Percentiles rank a stretch among this genome's conserved stretches.
phyloP scores from a whole-genome alignment of 495 filamentous ascomycete genomes.

The Aspergillus affinis region DNA sequence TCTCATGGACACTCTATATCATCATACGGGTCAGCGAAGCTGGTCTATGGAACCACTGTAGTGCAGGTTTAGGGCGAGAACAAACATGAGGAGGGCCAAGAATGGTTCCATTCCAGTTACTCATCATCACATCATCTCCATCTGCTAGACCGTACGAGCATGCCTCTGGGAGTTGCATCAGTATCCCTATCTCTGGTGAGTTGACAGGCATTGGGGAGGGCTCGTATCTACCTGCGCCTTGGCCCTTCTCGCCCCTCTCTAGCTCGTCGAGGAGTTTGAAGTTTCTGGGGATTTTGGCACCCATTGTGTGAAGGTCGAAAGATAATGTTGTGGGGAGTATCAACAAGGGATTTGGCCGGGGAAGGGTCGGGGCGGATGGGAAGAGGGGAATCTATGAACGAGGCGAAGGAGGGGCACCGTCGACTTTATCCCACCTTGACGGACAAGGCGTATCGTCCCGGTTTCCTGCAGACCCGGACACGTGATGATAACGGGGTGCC shows the following conservation, averaged over 20 bases:
- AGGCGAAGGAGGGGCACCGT: conserved; percentile 26
- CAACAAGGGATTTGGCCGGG: conserved; percentile 1
- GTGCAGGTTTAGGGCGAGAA: conserved; percentile 5
- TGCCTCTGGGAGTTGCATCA: conserved; percentile 60
- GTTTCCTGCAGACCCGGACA: conserved; percentile 9
- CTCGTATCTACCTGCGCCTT: conserved; percentile 72
- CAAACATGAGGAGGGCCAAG: conserved; percentile 90
- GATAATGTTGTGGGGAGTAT: background rate
- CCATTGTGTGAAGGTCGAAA: conserved; percentile 46
- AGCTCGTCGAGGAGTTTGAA: conserved; percentile 96
- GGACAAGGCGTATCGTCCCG: conserved; percentile 1
- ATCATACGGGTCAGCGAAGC: conserved; percentile 15
- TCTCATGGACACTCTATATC: conserved; percentile 86
- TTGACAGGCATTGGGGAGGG: background rate
- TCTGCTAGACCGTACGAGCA: conserved; percentile 96
- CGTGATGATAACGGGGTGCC: conserved; percentile 25
- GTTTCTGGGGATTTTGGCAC: conserved; percentile 88
- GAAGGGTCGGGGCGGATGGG: conserved; percentile 16
- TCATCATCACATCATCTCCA: conserved; percentile 94
- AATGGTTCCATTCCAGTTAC: conserved; percentile 97
- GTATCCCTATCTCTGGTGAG: background rate
- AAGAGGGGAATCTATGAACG: conserved; percentile 24
- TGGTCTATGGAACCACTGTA: conserved; percentile 2
- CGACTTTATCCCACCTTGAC: conserved; percentile 18
- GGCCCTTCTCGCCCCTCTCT: conserved; percentile 97